phyloP scores from a whole-genome alignment of 495 filamentous ascomycete species.

The Baudoinia panamericana region DNA sequence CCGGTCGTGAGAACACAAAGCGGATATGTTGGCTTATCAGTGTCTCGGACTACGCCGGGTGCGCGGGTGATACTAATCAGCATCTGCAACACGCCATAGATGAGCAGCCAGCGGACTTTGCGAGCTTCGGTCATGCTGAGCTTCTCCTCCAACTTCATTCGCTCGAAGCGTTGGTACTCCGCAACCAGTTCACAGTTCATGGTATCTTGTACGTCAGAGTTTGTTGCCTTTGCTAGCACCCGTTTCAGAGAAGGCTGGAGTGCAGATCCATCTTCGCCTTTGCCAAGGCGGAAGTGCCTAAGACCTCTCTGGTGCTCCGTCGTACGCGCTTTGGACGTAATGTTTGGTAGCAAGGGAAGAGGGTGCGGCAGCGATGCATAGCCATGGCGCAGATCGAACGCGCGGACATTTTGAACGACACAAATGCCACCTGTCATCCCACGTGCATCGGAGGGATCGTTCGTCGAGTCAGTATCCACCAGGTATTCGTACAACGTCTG shows the following conservation, averaged over 20 bases:
- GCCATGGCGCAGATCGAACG: slow-evolving; percentile 44
- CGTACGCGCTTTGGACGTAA: slow-evolving; percentile 9
- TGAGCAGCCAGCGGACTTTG: slow-evolving; percentile 51
- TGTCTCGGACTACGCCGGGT: slow-evolving; percentile 28
- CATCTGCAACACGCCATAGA: slow-evolving; percentile 57
- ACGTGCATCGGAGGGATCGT: slow-evolving; percentile 24
- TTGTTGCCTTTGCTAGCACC: slow-evolving; percentile 32
- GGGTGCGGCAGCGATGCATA: slow-evolving; percentile 42
- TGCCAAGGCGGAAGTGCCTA: slow-evolving; percentile 23
- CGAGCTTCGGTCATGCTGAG: slow-evolving; percentile 31
- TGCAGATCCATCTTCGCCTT: slow-evolving; percentile 18
- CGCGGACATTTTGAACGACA: slow-evolving; percentile 43
- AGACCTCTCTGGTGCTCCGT: slow-evolving; percentile 24
- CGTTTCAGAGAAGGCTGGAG: slow-evolving; percentile 21
- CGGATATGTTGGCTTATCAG: slow-evolving; percentile 25
- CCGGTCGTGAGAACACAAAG: slow-evolving; percentile 25
- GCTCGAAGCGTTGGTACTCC: slow-evolving; percentile 36
- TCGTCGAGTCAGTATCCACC: slow-evolving; percentile 39
- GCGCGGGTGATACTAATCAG: slow-evolving; percentile 28
- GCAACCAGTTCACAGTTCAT: slow-evolving; percentile 30
- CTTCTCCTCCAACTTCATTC: slow-evolving; percentile 26
- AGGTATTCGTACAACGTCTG: slow-evolving; percentile 49
- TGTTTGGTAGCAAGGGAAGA: slow-evolving; percentile 43
- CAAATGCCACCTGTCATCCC: slow-evolving; percentile 43
- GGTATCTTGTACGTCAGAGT: slow-evolving; percentile 23